Base-by-base conservation (phyloP, 345 rosid species). In the Arabidopsis suecica region DNA sequence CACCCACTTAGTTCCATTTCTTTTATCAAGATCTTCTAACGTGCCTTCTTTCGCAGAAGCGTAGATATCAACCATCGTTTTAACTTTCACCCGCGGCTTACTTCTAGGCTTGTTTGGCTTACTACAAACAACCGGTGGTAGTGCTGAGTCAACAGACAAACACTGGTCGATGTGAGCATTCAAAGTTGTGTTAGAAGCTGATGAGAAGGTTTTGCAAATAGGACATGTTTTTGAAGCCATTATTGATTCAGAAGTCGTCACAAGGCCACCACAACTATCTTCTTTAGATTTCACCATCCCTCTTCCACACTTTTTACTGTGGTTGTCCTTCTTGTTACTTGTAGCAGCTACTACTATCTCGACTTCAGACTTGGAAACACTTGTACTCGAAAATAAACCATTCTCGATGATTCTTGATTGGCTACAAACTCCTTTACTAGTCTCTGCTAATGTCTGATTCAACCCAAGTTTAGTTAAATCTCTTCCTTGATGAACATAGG, bases 161-260 rank as follows among this genome's bases (percentile, higher is more conserved):
- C 99, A 92, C 84, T 95, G 99, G 72, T 95, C 99, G 7, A 95
- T 95, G 81, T 95, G 99, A 71, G 99, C 99, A 85, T 95, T 95
- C 86, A 95, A 82, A 48, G 98, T 95, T 56, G 99, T 95, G 83
- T 92, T 95, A 12, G 98, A 95, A 38, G 99, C 85, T 38, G 98
- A 95, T 2, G 99, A 88, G 86, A 95, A 95, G 10, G 88, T 88
- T 84, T 84, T 92, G 88, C 99, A 95, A 82, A 95, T 96, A 84
- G 99, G 99, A 93, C 98, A 95, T 61, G 87, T 87, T 83, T 89
- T 90, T 0, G 97, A 87, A 42, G 83, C 73, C 47, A 91, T 79
- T 38, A 8, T 25, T 76, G 82, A 80, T 71, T 81, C 86, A 2
- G 92, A 86, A 71, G 86, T 85, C 12, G 65, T 49, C 45, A 56